Evolutionary conservation across 441 rosid genomes (phyloP), one percentile per base, ranked within the genome.

Genomic region (Melastoma candidum): DNA sequence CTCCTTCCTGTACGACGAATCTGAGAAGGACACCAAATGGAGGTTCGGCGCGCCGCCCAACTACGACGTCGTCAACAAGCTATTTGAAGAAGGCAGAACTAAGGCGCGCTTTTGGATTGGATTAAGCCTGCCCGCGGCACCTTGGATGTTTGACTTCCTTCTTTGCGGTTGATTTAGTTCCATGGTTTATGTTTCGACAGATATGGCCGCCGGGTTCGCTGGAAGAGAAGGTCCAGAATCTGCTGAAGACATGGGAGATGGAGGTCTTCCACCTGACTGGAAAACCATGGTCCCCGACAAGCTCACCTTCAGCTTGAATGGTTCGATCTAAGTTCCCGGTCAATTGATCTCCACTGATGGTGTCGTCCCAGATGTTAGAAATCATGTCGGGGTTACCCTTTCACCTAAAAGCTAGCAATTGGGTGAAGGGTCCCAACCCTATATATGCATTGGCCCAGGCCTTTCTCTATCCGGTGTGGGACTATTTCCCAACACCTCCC

Each of bases 161-260:
- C 10, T 12, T 44, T 2, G 39, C 39, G 11, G 7, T 24, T 59
- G 8, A 0, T 49, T 48, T 11, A 24, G 11, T 29, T 11, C 29
- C 5, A 3, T 36, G 26, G 22, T 17, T 17, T 52, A 9, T n/a
- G 11, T 41, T 47, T 46, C 17, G 4, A 3, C 54, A 78, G 88
- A 55, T 75, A 48, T 83, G 86, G 90, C 79, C 84, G 32, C 49
- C 79, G 0, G 84, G 84, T 24, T 83, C 90, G 3, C 61, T 80
- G 1, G 83, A 75, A 54, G 87, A 83, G 48, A 66, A 74, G 26
- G 83, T 80, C 3, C 90, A 83, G 65, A 76, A 80, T 66, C 79
- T 78, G 4, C 63, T 83, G 8, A 80, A 80, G 68, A 72, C 83
- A 47, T 83, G 81, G 84, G 87, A 83, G 53, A 83, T 80, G 86